Base-by-base conservation (phyloP, 805 yeast genomes). In the Candida pini region DNA sequence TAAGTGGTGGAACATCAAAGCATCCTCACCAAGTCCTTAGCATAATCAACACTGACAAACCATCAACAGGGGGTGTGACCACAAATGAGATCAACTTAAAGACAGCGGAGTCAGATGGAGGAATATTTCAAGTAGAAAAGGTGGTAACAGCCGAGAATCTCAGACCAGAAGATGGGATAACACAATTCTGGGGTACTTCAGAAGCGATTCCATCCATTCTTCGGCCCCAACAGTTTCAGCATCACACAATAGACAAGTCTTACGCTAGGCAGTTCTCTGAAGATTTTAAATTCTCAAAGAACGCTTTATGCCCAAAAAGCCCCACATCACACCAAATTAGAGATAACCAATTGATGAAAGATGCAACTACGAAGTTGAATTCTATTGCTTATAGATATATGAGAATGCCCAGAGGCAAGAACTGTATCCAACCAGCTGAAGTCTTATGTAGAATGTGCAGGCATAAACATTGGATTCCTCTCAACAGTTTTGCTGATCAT, bases 391-490 rank as follows among this genome's bases (percentile, higher is more conserved):
- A 30, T 18, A 34, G 44, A 26, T 48, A 38, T 28, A 33, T 36
- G 15, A 35, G 51, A 18, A 19, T 26, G 3, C 15, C 26, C 2
- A 26, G 16, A 17, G 16, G 17, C 4, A 17, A 30, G 10, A 19
- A 21, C n/a, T n/a, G n/a, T n/a, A n/a, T n/a, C n/a, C n/a, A n/a
- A 8, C 13, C 19, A 18, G 12, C 18, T 6, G 18, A 28, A 5
- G 21, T 31, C 2, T 35, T 47, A 8, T 52, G 56, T 29, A 26
- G 54, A 19, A 31, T 51, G 40, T 52, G 56, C 18, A 39, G 43
- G 3, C 45, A 43, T 27, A 36, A 39, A 18, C 34, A 36, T 26
- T 52, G 56, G 56, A 35, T 52, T 15, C 33, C 35, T 4, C 9
- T 18, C 5, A 12, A 20, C 1, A 17, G 21, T n/a, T 44, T 43